A percentile compares a stretch with the other conserved stretches of the same genome.
Evolutionary conservation across 2,329 filamentous ascomycete species (phyloP).

Genomic region (Calonectria crousiana): DNA sequence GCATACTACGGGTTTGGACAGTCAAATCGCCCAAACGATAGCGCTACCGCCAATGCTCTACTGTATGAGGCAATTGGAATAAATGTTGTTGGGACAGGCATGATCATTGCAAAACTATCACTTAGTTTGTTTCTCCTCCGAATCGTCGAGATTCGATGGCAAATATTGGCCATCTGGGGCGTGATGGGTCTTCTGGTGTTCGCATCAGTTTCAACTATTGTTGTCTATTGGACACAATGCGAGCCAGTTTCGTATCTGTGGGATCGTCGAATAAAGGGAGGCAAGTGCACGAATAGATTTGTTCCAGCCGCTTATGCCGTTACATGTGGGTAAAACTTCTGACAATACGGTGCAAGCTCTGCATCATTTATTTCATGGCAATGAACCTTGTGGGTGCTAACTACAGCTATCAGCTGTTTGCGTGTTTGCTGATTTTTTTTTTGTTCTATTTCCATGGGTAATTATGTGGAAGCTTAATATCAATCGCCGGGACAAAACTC

Average conservation of each 20-base stretch:
- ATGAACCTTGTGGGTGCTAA: neutral
- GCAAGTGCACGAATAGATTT: conserved; percentile 2
- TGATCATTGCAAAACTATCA: conserved; percentile 50
- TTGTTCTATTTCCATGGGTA: conserved; percentile 55
- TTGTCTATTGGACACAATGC: conserved; percentile 19
- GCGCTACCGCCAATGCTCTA: conserved; percentile 36
- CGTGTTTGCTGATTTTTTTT: conserved; percentile 51
- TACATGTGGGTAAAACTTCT: neutral
- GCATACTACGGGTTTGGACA: conserved; percentile 49
- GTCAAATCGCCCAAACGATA: conserved; percentile 29
- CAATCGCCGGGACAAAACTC: conserved; percentile 55
- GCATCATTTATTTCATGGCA: neutral
- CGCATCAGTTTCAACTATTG: neutral
- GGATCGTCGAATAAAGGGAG: neutral
- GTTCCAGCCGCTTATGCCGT: conserved; percentile 14
- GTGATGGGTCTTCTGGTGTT: conserved; percentile 30
- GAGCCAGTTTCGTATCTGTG: conserved; percentile 19
- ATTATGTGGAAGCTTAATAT: conserved; percentile 57
- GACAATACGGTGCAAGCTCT: too few relatives aligned
- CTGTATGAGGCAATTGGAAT: conserved; percentile 48
- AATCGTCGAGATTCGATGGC: conserved; percentile 46
- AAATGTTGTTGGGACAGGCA: conserved; percentile 50
- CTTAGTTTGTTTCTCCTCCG: conserved; percentile 53
- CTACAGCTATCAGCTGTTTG: conserved; percentile 2
- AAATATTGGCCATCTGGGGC: conserved; percentile 48